Percentiles rank a stretch among this genome's conserved stretches.
Conservation (phyloP, 495 filamentous ascomycete species). For the Daldinia vernicosa region DNA sequence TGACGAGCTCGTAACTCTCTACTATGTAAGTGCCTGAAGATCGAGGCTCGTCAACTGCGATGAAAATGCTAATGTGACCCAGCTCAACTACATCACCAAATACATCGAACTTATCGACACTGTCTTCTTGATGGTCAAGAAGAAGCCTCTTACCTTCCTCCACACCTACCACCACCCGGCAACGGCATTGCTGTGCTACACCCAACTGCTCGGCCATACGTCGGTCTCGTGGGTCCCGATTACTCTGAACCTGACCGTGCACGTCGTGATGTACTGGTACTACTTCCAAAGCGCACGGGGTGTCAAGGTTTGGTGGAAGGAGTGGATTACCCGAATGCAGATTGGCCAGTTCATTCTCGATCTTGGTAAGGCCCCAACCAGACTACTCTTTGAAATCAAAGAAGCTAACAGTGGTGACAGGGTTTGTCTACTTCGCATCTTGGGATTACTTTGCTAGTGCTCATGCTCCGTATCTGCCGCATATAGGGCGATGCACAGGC, state of each 20-base stretch:
- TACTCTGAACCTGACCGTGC: conserved; percentile 76
- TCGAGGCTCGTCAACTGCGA: background rate
- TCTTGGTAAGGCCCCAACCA: conserved; percentile 62
- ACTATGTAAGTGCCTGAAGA: conserved; percentile 68
- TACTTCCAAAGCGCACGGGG: conserved; percentile 81
- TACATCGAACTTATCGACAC: conserved; percentile 83
- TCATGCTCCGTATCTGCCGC: conserved; percentile 87
- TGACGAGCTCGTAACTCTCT: conserved; percentile 73
- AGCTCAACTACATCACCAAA: conserved; percentile 86
- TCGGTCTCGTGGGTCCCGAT: conserved; percentile 82
- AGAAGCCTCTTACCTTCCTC: conserved; percentile 85
- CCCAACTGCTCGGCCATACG: conserved; percentile 77
- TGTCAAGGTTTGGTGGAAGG: conserved; percentile 84
- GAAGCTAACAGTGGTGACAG: conserved; percentile 50
- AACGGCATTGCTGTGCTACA: conserved; percentile 83
- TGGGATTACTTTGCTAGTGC: conserved; percentile 90
- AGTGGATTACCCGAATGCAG: conserved; percentile 85
- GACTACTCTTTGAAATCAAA: background rate
- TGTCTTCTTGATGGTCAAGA: conserved; percentile 82
- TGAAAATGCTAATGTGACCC: conserved; percentile 41
- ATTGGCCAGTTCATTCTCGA: conserved; percentile 83
- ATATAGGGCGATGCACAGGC: conserved; percentile 84
- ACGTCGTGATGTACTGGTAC: conserved; percentile 73
- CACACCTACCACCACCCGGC: conserved; percentile 87
- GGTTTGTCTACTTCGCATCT: conserved; percentile 92